Evolutionary conservation across 2,329 filamentous ascomycete species (phyloP).

Genomic region (Juglanconis sp.): DNA sequence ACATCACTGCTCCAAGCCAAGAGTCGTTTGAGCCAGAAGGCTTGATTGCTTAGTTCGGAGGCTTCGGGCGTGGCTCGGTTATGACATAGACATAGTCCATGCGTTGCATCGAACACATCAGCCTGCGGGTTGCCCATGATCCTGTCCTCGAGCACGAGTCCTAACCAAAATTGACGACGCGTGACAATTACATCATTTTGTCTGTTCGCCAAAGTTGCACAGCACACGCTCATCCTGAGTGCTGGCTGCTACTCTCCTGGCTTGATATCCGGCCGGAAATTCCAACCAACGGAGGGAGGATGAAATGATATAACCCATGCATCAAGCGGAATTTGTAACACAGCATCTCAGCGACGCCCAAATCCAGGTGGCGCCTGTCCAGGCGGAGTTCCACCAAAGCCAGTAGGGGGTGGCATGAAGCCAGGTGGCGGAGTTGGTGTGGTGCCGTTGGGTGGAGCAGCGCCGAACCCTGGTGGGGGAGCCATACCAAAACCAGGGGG

Average conservation of each 20-base stretch:
- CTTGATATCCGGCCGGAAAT: neutral
- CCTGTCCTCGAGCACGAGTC: too few species aligned
- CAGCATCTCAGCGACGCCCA: conserved; percentile 16
- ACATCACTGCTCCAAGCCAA: too few species aligned
- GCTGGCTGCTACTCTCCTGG: neutral
- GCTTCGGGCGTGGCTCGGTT: too few species aligned
- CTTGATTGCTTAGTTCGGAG: too few species aligned
- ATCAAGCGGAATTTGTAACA: neutral
- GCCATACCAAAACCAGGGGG: conserved; percentile 36
- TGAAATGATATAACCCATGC: neutral
- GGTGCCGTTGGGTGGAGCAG: conserved; percentile 27
- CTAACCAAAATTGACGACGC: too few species aligned
- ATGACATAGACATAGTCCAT: too few species aligned
- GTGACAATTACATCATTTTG: too few species aligned
- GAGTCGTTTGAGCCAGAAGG: too few species aligned
- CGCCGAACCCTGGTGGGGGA: conserved; percentile 38
- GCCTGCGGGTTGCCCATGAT: too few species aligned
- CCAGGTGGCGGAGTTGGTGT: conserved; percentile 35
- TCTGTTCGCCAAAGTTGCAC: too few species aligned
- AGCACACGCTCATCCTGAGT: too few species aligned
- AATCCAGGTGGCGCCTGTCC: conserved; percentile 24
- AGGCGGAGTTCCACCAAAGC: conserved; percentile 13
- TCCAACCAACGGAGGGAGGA: neutral
- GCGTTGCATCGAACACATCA: too few species aligned
- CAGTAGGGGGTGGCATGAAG: conserved; percentile 41